Evolutionary conservation across 1,284 basidiomycete species (phyloP), one percentile per base, ranked within the genome.

Genomic region (Puccinia hordei): DNA sequence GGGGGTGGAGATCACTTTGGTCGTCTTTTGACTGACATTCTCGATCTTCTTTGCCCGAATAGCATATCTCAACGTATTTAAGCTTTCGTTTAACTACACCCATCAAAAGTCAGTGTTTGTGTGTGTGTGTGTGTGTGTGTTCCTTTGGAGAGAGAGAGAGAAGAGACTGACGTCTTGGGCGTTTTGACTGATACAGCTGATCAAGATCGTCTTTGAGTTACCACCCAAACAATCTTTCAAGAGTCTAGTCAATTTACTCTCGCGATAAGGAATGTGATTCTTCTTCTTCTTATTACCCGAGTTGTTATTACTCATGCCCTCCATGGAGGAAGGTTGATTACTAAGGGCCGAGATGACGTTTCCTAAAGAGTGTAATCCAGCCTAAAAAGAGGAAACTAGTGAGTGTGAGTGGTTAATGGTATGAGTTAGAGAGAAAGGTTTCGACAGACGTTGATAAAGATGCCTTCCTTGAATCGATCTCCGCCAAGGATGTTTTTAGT

Each of bases 391-490:
- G n/a, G n/a, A n/a, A n/a, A n/a, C n/a, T n/a, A n/a, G n/a, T n/a
- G n/a, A n/a, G n/a, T n/a, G n/a, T n/a, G n/a, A n/a, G n/a, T n/a
- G n/a, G n/a, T n/a, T n/a, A n/a, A n/a, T n/a, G n/a, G n/a, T n/a
- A n/a, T n/a, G n/a, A 30, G 68, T 35, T 30, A 53, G 17, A n/a
- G 27, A 27, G 49, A 78, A 13, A 66, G 44, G 24, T 6, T 3
- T 35, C 22, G 38, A 73, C 33, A 27, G 57, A 76, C 76, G 65
- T 81, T 78, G 46, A 75, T 75, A 10, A 59, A 59, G 3, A 81
- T 61, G 10, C 74, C 73, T 76, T 78, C 80, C 41, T 76, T 81
- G 66, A 76, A 72, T n/a, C 80, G 51, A n/a, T 75, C 73, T 1
- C 73, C 55, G 30, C 80, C 80, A 1, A 75, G n/a, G 12, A 65